Evolutionary conservation across 495 filamentous ascomycete species (phyloP).

Genomic region (Paragyromitra xinjiangensis): DNA sequence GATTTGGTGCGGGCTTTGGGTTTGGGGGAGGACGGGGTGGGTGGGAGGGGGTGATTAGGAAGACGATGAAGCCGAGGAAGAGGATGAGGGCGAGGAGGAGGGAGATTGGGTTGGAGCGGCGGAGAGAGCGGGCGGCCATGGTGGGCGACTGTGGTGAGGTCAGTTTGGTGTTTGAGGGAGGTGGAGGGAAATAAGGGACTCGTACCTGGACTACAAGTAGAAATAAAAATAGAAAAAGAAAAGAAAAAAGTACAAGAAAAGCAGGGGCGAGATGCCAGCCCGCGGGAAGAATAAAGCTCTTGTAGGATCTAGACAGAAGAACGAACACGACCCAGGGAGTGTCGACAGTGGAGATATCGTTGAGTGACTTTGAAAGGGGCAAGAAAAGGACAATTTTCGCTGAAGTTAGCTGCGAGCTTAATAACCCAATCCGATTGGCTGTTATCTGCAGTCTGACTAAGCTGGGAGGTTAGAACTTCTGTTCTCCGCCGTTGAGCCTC

Average conservation of each 20-base stretch:
- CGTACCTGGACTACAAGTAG: not conserved
- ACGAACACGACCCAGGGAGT: not conserved
- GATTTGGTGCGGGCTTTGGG: conserved; percentile 66
- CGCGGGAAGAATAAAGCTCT: conserved; percentile 15
- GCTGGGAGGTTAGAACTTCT: too few species aligned
- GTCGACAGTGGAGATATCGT: not conserved
- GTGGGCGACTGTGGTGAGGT: not conserved
- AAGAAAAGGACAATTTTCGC: not conserved
- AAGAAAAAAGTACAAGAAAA: conserved; percentile 18
- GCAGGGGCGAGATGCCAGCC: conserved; percentile 47
- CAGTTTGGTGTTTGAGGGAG: not conserved
- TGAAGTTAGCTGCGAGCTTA: too few species aligned
- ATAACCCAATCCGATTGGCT: too few species aligned
- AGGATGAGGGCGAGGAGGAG: conserved; percentile 72
- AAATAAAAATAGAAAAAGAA: not conserved
- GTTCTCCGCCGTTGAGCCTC: too few species aligned
- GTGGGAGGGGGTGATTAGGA: conserved; percentile 62
- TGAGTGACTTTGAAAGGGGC: not conserved
- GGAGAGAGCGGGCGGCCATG: conserved; percentile 65
- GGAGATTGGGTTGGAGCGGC: conserved; percentile 73
- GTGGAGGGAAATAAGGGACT: not conserved
- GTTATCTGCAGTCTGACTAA: too few species aligned
- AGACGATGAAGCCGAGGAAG: conserved; percentile 68
- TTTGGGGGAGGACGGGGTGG: conserved; percentile 71
- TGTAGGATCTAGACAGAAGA: not conserved